Percentiles rank a stretch among this genome's conserved stretches.
These are phyloP conservation scores for Zancudomyces culisetae DNA, from an alignment of 371 early-diverging fungal genomes.

Conservation along the genomic window DNA sequence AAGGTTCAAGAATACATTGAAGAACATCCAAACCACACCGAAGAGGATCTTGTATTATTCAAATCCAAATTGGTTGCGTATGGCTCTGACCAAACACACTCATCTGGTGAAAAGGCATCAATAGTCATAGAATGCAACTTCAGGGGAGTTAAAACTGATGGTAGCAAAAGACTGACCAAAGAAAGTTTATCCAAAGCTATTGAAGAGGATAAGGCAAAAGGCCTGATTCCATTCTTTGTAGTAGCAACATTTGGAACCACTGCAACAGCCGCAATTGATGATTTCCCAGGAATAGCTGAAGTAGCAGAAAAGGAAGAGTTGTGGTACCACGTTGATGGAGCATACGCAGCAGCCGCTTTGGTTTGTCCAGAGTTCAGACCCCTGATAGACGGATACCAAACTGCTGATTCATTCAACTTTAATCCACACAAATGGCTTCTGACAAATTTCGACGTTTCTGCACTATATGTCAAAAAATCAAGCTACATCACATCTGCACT, in stretches of 20 bases:
- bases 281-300: constrained; percentile 26
- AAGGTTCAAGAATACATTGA: constrained; percentile 9
- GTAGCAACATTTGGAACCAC: constrained; percentile 39
- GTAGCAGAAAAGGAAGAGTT: constrained; percentile 11
- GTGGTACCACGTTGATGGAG: constrained; percentile 37
- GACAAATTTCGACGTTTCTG: constrained; percentile 29
- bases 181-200: constrained; percentile 17
- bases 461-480: constrained; percentile 24
- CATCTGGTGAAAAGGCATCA: constrained; percentile 27
- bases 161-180: constrained; percentile 12
- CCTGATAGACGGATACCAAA: constrained; percentile 20
- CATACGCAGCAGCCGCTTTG: constrained; percentile 35
- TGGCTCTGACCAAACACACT: constrained; percentile 35
- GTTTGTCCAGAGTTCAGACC: constrained; percentile 30
- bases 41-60: constrained; percentile 7
- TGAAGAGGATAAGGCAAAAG: constrained; percentile 23
- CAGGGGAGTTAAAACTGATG: constrained; percentile 16
- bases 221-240: constrained; percentile 35
- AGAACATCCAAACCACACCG: constrained; percentile 5
- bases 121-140: constrained; percentile 23
- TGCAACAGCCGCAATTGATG: constrained; percentile 28
- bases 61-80: constrained; percentile 28
- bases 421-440: constrained; percentile 42
- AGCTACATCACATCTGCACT: constrained; percentile 14
- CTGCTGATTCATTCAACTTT: constrained; percentile 31